Percentiles rank a stretch among this genome's conserved stretches.
Evolutionary conservation across 1,284 basidiomycete species (phyloP).

Genomic region (Cutaneotrichosporon dermatis): DNA sequence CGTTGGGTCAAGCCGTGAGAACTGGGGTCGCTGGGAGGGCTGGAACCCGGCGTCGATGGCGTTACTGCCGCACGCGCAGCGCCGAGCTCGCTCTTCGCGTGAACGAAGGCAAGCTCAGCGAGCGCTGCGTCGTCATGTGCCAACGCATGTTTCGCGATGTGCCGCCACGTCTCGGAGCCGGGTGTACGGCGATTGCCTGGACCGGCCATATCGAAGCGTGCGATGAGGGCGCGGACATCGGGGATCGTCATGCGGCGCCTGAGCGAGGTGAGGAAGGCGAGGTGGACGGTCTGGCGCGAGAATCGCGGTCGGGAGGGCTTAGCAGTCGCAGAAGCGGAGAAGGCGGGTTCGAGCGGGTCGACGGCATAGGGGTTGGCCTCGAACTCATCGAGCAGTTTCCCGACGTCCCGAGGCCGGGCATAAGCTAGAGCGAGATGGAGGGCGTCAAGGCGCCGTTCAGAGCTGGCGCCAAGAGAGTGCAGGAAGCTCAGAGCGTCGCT

Average conservation of each 20-base stretch:
- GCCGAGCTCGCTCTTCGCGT: not conserved
- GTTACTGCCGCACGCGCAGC: not conserved
- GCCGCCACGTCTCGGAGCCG: conserved; percentile 29
- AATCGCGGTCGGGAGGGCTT: not conserved
- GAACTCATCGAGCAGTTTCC: not conserved
- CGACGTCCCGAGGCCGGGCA: not conserved
- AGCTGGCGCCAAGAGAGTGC: not conserved
- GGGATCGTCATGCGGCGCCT: conserved; percentile 6
- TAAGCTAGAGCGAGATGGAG: conserved; percentile 8
- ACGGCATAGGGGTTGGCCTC: not conserved
- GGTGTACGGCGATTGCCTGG: conserved; percentile 8
- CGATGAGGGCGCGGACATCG: conserved; percentile 1
- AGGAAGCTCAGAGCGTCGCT: not conserved
- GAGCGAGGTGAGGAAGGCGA: conserved; percentile 13
- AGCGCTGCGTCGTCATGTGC: conserved; percentile 5
- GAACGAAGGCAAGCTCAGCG: conserved; percentile 2
- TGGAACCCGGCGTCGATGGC: no score
- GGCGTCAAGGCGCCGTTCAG: not conserved
- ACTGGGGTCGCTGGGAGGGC: no score
- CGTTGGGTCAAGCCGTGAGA: no score
- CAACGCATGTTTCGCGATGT: conserved; percentile 17
- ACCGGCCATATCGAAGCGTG: not conserved
- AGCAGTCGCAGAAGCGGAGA: not conserved
- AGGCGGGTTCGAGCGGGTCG: not conserved
- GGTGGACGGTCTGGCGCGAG: conserved; percentile 21